Evolutionary conservation across 345 rosid species (phyloP), one percentile per base, ranked within the genome.

Genomic region (Linum tenue): DNA sequence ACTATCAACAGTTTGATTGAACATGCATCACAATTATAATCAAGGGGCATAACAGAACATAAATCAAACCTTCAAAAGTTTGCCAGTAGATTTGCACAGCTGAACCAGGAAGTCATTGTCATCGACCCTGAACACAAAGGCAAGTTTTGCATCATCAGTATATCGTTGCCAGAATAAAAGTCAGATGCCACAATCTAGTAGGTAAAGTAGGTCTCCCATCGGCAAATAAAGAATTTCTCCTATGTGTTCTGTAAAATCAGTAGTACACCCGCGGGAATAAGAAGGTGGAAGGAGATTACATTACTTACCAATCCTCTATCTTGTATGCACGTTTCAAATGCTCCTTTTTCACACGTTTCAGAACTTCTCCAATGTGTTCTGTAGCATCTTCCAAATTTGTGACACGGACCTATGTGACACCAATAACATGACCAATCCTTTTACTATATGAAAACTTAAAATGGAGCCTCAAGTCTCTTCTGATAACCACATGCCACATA

Each of bases 311-410:
- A 44, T 85, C 84, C 31, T 82, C 72, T 72, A 94, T 90, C 83
- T 83, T 88, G 71, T 90, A 94, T 12, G 97, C 99, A 73, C 95
- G 90, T 73, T 80, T 68, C 73, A 94, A 78, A 68, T 94, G 96
- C 70, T 85, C 88, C 75, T 86, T 88, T 75, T 88, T 94, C 48
- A 94, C 96, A 70, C 96, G 96, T 67, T 75, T 90, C 70, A 94
- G 72, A 58, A 90, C 96, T 76, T 88, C 95, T 62, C 96, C 89
- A 44, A 94, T 86, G 73, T 90, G 97, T 69, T 90, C 97, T 67
- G 95, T 53, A 75, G 99, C 97, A 79, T 94, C 89, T 40, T 67
- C 83, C 71, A 94, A 74, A 78, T 94, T 94, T 70, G 96, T 86
- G 53, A 88, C 91, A 42, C 87, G 89, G 53, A 90, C 98, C 98